Evolutionary conservation across 2,329 filamentous ascomycete genomes (phyloP).

Genomic region (Microsporum ferrugineum): DNA sequence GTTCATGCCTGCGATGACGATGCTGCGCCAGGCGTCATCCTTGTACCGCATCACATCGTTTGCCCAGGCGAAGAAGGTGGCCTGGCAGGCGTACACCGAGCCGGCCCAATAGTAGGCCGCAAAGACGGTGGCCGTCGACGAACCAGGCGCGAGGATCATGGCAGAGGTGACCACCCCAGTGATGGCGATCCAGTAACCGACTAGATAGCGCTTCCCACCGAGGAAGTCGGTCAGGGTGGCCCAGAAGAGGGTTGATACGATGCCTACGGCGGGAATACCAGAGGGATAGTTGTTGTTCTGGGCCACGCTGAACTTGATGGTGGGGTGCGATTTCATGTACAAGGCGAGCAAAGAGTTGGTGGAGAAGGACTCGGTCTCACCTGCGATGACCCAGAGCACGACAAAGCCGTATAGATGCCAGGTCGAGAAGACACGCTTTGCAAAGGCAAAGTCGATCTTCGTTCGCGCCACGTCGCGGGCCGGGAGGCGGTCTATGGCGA

Average conservation of each 20-base stretch:
- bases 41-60: slow-evolving; percentile 58
- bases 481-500: slow-evolving; percentile 25
- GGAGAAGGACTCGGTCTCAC: slow-evolving; percentile 60
- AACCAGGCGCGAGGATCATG: slow-evolving; percentile 48
- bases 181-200: slow-evolving; percentile 55
- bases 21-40: slow-evolving; percentile 50
- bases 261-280: slow-evolving; percentile 43
- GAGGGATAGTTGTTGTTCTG: slow-evolving; percentile 46
- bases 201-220: slow-evolving; percentile 52
- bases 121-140: slow-evolving; percentile 46
- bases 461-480: slow-evolving; percentile 17
- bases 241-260: slow-evolving; percentile 53
- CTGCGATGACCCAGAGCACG: slow-evolving; percentile 47
- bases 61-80: slow-evolving; percentile 65
- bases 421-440: slow-evolving; percentile 23
- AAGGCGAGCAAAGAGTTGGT: slow-evolving; percentile 48
- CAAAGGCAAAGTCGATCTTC: slow-evolving; percentile 17
- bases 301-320: slow-evolving; percentile 36
- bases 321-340: slow-evolving; percentile 40
- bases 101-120: slow-evolving; percentile 61
- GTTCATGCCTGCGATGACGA: slow-evolving; percentile 64
- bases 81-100: slow-evolving; percentile 59
- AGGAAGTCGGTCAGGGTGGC: slow-evolving; percentile 56
- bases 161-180: slow-evolving; percentile 52
- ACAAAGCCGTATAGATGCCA: slow-evolving; percentile 32